phyloP scores from a whole-genome alignment of 2,329 filamentous ascomycete species.

The Penicillium concentricum region DNA sequence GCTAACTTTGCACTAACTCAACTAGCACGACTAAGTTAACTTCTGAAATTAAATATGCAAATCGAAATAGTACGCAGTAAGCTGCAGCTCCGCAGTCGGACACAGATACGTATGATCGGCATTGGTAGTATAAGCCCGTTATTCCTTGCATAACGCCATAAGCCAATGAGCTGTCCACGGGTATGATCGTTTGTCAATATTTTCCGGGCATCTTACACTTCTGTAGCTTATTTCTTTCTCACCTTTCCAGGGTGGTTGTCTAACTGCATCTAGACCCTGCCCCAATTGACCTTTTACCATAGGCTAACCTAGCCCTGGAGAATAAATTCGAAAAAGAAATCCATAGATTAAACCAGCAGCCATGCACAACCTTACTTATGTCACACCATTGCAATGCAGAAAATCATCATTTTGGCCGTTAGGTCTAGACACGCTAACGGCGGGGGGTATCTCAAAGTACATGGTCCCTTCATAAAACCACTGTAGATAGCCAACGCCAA shows the following conservation, averaged over 20 bases:
- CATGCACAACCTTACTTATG: background rate
- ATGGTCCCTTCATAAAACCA: constrained; percentile 9
- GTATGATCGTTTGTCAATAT: background rate
- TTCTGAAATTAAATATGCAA: no score
- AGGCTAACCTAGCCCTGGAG: background rate
- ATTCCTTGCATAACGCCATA: background rate
- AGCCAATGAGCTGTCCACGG: background rate
- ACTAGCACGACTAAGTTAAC: background rate
- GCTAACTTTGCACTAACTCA: background rate
- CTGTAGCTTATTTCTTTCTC: background rate
- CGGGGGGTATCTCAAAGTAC: constrained; percentile 18
- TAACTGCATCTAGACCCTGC: background rate
- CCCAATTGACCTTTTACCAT: background rate
- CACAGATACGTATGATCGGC: background rate
- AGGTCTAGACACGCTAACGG: constrained; percentile 2
- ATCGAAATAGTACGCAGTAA: background rate
- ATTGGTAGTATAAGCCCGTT: background rate
- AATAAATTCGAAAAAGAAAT: background rate
- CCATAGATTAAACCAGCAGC: background rate
- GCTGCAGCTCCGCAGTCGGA: constrained; percentile 1
- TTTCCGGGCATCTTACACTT: background rate
- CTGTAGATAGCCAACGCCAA: constrained; percentile 4
- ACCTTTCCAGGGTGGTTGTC: background rate
- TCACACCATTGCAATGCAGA: background rate
- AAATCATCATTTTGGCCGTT: constrained; percentile 6